Percentiles rank a stretch among this genome's conserved stretches.
phyloP scores from a whole-genome alignment of 495 filamentous ascomycete genomes.

The Xylaria grammica region DNA sequence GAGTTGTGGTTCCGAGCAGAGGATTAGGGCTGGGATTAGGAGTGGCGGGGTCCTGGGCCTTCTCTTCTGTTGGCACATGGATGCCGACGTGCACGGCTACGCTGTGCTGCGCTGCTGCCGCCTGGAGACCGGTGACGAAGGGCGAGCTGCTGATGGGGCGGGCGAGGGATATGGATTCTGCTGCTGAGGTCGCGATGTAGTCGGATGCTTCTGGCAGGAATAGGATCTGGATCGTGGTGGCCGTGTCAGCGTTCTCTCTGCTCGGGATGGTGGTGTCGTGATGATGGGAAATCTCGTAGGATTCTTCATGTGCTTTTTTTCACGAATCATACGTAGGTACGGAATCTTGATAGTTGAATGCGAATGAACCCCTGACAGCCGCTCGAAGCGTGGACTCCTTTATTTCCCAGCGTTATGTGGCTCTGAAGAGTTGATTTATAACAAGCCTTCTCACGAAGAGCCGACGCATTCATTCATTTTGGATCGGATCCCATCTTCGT shows the following conservation, averaged over 20 bases:
- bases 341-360: too few species aligned
- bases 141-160: slow-evolving; percentile 54
- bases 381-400: not conserved
- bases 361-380: too few species aligned
- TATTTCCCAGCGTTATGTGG: not conserved
- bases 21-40: not conserved
- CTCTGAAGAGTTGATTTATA: too few species aligned
- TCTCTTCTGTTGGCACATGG: slow-evolving; percentile 71
- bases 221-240: slow-evolving; percentile 65
- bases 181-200: slow-evolving; percentile 73
- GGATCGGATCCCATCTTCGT: too few species aligned
- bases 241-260: not conserved
- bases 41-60: slow-evolving; percentile 5
- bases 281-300: not conserved
- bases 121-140: slow-evolving; percentile 76
- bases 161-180: slow-evolving; percentile 71
- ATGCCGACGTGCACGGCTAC: slow-evolving; percentile 88
- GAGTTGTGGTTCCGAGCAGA: not conserved
- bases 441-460: not conserved
- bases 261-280: too few species aligned
- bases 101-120: slow-evolving; percentile 61
- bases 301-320: too few species aligned
- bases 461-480: too few species aligned
- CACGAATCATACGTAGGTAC: too few species aligned
- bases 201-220: slow-evolving; percentile 94